phyloP scores from a whole-genome alignment of 1,139 yeast genomes.

The Meyerozyma smithsonii region DNA sequence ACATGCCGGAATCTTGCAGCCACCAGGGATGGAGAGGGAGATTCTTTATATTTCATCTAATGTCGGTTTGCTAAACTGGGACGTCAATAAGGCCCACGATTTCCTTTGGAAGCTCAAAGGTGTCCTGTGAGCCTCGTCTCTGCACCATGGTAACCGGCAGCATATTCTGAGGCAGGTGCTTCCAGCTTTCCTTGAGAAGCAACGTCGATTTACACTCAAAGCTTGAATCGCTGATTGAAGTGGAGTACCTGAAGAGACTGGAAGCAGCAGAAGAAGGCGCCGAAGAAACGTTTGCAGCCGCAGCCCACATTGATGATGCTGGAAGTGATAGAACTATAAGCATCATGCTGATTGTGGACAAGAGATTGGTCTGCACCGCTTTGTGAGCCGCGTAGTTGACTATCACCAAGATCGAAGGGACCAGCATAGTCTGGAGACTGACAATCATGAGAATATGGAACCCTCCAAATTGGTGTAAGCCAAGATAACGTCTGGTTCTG shows the following conservation, averaged over 20 bases:
- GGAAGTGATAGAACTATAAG: conserved; percentile 65
- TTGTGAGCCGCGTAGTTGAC: conserved; percentile 33
- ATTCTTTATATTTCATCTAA: too few relatives aligned
- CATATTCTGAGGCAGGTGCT: background rate
- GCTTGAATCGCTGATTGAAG: background rate
- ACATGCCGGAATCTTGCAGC: background rate
- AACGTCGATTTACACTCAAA: background rate
- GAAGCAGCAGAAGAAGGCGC: conserved; percentile 21
- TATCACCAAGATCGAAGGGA: conserved; percentile 69
- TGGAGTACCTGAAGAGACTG: conserved; percentile 4
- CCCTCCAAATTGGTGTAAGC: conserved; percentile 76
- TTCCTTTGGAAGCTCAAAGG: background rate
- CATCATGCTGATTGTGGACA: conserved; percentile 22
- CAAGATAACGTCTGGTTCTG: conserved; percentile 66
- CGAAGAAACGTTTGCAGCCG: conserved; percentile 46
- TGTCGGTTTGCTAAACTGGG: too few relatives aligned
- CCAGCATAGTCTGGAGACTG: conserved; percentile 75
- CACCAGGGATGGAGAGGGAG: background rate
- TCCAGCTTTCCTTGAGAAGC: background rate
- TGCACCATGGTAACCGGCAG: conserved; percentile 1
- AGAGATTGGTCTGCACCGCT: conserved; percentile 13
- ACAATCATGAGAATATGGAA: conserved; percentile 76
- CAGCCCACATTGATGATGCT: conserved; percentile 84
- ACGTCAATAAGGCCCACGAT: background rate
- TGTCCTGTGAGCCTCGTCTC: background rate